A percentile compares a stretch with the other conserved stretches of the same genome.
phyloP scores from a whole-genome alignment of 2,329 filamentous ascomycete species.

The Periconia sp. region DNA sequence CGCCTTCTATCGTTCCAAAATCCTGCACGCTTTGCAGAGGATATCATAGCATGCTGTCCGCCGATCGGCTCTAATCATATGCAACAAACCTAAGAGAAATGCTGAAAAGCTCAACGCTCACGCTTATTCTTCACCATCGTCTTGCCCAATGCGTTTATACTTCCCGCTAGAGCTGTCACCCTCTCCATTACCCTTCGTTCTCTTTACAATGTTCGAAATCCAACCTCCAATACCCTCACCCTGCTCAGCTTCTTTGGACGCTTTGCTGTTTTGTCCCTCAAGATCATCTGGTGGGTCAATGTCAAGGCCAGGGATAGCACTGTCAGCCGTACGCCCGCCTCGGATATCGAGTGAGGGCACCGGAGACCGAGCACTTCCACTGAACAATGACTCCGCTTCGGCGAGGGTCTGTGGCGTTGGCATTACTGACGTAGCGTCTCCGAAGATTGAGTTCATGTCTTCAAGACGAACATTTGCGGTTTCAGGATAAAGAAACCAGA shows the following conservation, averaged over 20 bases:
- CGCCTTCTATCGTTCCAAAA: conserved; percentile 36
- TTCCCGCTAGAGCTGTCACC: conserved; percentile 51
- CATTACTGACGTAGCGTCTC: conserved; percentile 85
- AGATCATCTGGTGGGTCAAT: conserved; percentile 78
- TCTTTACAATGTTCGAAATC: conserved; percentile 71
- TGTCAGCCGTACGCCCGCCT: conserved; percentile 59
- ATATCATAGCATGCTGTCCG: conserved; percentile 31
- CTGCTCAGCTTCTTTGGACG: conserved; percentile 33
- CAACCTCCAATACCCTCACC: conserved; percentile 69
- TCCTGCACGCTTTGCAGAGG: conserved; percentile 24
- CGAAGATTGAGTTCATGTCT: conserved; percentile 95
- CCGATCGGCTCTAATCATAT: conserved; percentile 19
- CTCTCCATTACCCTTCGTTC: conserved; percentile 54
- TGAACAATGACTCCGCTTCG: conserved; percentile 83
- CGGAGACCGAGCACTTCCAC: conserved; percentile 72
- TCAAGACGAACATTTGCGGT: conserved; percentile 94
- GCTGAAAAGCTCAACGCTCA: conserved; percentile 8
- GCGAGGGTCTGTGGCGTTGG: conserved; percentile 78
- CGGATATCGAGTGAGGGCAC: conserved; percentile 78
- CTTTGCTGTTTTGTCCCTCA: conserved; percentile 57
- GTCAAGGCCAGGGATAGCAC: conserved; percentile 78
- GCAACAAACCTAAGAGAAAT: conserved; percentile 25
- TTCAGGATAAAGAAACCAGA: conserved; percentile 97
- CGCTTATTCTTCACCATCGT: conserved; percentile 42
- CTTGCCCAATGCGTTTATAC: conserved; percentile 55